These are phyloP conservation scores for Cystobasidium sp. DNA, from an alignment of 1,284 basidiomycete species.

Conservation along the genomic window DNA sequence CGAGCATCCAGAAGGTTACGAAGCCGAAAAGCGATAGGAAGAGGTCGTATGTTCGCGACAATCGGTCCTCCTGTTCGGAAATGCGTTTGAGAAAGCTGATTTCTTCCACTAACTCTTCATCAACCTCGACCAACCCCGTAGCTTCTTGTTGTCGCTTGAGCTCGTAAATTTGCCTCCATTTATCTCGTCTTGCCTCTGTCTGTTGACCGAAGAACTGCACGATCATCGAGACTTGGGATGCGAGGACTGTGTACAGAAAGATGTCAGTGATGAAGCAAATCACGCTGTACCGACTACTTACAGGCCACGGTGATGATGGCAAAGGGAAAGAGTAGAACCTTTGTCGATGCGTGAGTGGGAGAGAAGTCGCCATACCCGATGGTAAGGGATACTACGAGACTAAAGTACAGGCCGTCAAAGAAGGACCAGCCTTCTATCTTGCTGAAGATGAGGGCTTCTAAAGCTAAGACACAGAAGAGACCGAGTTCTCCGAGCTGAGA, in stretches of 20 bases:
- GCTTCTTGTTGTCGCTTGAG: constrained; percentile 53
- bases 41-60: constrained; percentile 57
- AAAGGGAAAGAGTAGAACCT: constrained; percentile 59
- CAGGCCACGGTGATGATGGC: constrained; percentile 58
- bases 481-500: constrained; percentile 26
- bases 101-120: constrained; percentile 56
- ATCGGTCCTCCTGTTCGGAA: constrained; percentile 55
- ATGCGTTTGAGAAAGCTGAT: constrained; percentile 57
- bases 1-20: constrained; percentile 57
- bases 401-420: constrained; percentile 53
- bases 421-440: constrained; percentile 47
- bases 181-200: constrained; percentile 53
- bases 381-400: constrained; percentile 54
- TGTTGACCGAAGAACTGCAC: constrained; percentile 55
- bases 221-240: constrained; percentile 59
- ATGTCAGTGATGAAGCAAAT: background rate
- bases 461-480: constrained; percentile 45
- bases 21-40: constrained; percentile 56
- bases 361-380: constrained; percentile 57
- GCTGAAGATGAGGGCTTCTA: constrained; percentile 51
- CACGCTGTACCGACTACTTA: background rate
- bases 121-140: constrained; percentile 50
- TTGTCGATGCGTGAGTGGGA: constrained; percentile 53
- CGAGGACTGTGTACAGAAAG: constrained; percentile 50
- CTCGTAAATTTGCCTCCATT: constrained; percentile 56